Evolutionary conservation across 148 eudicot genomes (phyloP), one percentile per base, ranked within the genome.

Genomic region (Vaccinium myrtillus): DNA sequence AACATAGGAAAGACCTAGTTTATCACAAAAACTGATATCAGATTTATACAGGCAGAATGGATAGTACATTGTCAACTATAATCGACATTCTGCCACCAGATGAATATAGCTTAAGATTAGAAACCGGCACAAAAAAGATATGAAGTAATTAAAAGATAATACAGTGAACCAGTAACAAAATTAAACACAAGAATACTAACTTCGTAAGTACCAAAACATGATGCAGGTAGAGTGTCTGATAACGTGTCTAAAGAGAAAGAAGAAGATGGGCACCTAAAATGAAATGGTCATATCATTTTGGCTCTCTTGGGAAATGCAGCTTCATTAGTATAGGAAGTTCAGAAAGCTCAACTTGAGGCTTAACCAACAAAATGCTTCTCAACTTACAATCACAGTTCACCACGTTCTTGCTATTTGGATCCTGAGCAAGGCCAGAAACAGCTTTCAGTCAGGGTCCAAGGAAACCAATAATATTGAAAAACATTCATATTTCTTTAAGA

Each of bases 251-350:
- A 79, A 51, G 56, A 23, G 36, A 49, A 71, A 67, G 59, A 32
- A 32, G 32, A 87, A 48, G 81, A 88, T 32, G 49, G 48, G 74
- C 83, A 86, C 90, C 90, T 85, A 78, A 81, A 81, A 23, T 53
- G 49, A 56, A 81, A 58, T 12, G 13, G 50, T 25, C 16, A 30
- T 74, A 69, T 95, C 92, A 96, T 81, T 93, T 96, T 77, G 91
- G 80, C 81, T 19, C 84, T 87, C 92, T 94, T 4, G 98, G 97
- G 80, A 96, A 96, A 91, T 96, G 99, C 87, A 96, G 87, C 89
- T 96, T 93, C 84, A 96, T 89, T 89, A 96, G 79, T 51, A 90
- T 82, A 87, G 99, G 98, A 89, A 96, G 97, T 89, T 96, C 99
- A 80, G 87, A 89, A 54, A 94, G 92, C 74, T 96, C 99, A 84